Evolutionary conservation across 768 basidiomycete species (phyloP), one percentile per base, ranked within the genome.

Genomic region (Xerocomellus intermedius): DNA sequence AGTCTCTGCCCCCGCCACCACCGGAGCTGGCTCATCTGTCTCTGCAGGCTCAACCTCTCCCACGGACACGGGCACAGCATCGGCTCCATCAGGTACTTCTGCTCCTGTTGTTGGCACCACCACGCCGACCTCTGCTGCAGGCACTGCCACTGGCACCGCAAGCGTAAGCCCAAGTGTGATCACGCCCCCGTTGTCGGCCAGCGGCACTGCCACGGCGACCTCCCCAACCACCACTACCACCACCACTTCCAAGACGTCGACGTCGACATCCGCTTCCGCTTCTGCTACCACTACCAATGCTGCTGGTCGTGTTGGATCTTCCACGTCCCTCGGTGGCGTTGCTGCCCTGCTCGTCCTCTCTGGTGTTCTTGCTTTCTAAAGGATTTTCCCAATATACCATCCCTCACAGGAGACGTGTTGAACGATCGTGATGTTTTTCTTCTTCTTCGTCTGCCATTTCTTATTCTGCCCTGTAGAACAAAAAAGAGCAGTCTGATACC

Each of bases 101-200:
- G 49, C 53, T 30, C 26, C 60, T 36, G 8, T 17, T 17, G 7
- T 13, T 42, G 47, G 36, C 28, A 57, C 54, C 41, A 44, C 42
- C 32, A 43, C 55, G 4, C 54, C 63, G 22, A 65, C 56, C 36
- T 37, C 58, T 44, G 14, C 50, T 36, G 2, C 14, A 50, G 48
- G 16, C 36, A 32, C 56, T 21, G 5, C 26, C 14, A 41, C 50
- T 13, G 62, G 73, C 72, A 68, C 82, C 41, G 69, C 76, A 1
- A 69, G 63, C 28, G 58, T 76, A 37, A 71, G 73, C 48, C 61
- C 74, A 10, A 57, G 72, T 0, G 56, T 64, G 24, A 59, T 76
- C 35, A 61, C 77, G 17, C 10, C n/a, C n/a, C n/a, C n/a, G n/a
- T n/a, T n/a, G n/a, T n/a, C 79, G 0, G 72, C 77, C 10, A 70